Conservation (phyloP, 495 filamentous ascomycete species). For the Cercophora scortea region DNA sequence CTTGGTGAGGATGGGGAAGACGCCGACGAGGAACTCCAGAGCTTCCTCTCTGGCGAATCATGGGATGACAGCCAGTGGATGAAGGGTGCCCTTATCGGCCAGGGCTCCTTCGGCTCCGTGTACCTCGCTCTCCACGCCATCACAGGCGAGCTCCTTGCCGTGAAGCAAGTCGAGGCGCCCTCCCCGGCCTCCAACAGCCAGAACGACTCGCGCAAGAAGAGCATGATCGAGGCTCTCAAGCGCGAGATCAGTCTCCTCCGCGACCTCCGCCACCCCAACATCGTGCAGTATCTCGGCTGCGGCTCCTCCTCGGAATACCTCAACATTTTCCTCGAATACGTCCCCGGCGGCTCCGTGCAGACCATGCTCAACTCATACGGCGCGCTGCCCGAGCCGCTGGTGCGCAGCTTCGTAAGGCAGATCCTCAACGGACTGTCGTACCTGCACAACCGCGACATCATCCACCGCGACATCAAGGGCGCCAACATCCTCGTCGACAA, state of each 20-base stretch:
- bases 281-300: constrained; percentile 95
- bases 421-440: constrained; percentile 94
- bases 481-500: constrained; percentile 99
- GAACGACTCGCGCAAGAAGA: constrained; percentile 86
- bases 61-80: constrained; percentile 98
- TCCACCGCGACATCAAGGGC: constrained; percentile 98
- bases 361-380: constrained; percentile 98
- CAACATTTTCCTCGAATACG: constrained; percentile 99
- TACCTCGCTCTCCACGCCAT: constrained; percentile 95
- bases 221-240: constrained; percentile 95
- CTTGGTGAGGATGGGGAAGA: constrained; percentile 87
- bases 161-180: constrained; percentile 96
- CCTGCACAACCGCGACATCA: constrained; percentile 90
- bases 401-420: constrained; percentile 94
- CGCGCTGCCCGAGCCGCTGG: constrained; percentile 82
- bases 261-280: constrained; percentile 92
- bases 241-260: constrained; percentile 91
- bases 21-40: constrained; percentile 66
- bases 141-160: constrained; percentile 94
- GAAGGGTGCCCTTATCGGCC: constrained; percentile 94
- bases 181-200: constrained; percentile 67
- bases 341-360: constrained; percentile 92
- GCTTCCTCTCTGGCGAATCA: constrained; percentile 81
- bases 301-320: constrained; percentile 84
- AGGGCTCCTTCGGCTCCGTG: constrained; percentile 94